Conservation (phyloP, 305 asterid genomes). For the Fraxinus sp. region DNA sequence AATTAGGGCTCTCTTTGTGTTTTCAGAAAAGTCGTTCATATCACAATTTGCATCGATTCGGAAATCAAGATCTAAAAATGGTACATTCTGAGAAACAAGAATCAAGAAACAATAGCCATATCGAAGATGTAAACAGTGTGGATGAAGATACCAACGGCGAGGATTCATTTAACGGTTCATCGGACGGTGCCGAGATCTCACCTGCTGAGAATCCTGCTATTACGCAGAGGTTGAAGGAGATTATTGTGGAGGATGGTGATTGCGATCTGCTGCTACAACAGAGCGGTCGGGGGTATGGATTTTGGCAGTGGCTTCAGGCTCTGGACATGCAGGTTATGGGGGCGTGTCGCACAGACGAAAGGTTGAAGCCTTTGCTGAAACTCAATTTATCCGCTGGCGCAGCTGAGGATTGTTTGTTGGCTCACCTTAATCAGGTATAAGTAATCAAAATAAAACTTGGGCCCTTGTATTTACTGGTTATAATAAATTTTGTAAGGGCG, state of each 20-base stretch:
- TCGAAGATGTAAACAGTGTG: conserved; percentile 39
- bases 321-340: conserved; percentile 89
- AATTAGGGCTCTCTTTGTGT: neutral
- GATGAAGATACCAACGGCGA: conserved; percentile 39
- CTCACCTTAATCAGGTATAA: conserved; percentile 78
- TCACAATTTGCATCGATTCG: neutral
- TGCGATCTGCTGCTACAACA: conserved; percentile 68
- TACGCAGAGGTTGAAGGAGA: conserved; percentile 53
- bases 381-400: conserved; percentile 60
- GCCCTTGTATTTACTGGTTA: neutral
- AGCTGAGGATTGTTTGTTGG: conserved; percentile 72
- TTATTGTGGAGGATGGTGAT: conserved; percentile 56
- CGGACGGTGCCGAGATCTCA: conserved; percentile 31
- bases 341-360: conserved; percentile 94
- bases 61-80: conserved; percentile 28
- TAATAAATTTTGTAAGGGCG: neutral
- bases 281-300: conserved; percentile 49
- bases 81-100: conserved; percentile 39
- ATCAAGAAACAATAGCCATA: conserved; percentile 35
- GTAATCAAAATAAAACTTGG: neutral
- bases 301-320: conserved; percentile 69
- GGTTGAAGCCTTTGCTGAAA: conserved; percentile 91
- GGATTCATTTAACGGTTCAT: conserved; percentile 28
- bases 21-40: neutral
- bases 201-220: conserved; percentile 37